A percentile compares a stretch with the other conserved stretches of the same genome.
These are phyloP conservation scores for Trypanosoma avium DNA, from an alignment of 208 protist genomes.

Conservation along the genomic window DNA sequence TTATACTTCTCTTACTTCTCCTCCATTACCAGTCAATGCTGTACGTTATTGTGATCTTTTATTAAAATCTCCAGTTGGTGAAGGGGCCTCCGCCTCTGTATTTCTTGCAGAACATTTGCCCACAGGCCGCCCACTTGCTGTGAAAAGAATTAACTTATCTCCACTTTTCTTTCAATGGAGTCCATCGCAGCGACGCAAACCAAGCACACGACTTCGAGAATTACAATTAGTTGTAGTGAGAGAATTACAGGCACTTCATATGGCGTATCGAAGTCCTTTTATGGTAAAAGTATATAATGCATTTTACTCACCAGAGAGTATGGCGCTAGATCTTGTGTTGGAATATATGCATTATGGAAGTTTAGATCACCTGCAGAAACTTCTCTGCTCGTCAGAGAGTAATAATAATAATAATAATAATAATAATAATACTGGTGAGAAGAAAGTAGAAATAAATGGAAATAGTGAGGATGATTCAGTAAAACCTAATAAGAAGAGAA, in stretches of 20 bases:
- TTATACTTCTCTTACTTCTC: not conserved
- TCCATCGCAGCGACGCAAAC: slow-evolving; percentile 8
- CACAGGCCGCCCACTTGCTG: slow-evolving; percentile 61
- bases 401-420: slow-evolving; percentile 11
- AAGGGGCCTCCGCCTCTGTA: slow-evolving; percentile 77
- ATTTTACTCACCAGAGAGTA: slow-evolving; percentile 56
- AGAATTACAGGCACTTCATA: slow-evolving; percentile 85
- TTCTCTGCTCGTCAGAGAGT: slow-evolving; percentile 7
- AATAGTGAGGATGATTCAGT: slow-evolving; percentile 31
- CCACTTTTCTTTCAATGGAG: slow-evolving; percentile 46
- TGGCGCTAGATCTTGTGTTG: slow-evolving; percentile 83
- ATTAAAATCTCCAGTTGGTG: slow-evolving; percentile 40
- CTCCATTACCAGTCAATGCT: slow-evolving; percentile 38
- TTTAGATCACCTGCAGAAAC: slow-evolving; percentile 51
- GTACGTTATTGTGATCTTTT: slow-evolving; percentile 67
- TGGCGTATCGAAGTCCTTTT: slow-evolving; percentile 83
- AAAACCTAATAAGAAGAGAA: slow-evolving; percentile 24
- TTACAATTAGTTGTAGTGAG: slow-evolving; percentile 72
- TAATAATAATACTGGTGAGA: not conserved
- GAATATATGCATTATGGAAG: slow-evolving; percentile 91
- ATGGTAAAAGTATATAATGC: slow-evolving; percentile 92
- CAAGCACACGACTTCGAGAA: slow-evolving; percentile 42
- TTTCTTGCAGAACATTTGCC: slow-evolving; percentile 70
- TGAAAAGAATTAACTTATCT: slow-evolving; percentile 79
- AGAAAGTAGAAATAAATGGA: slow-evolving; percentile 31